These are phyloP conservation scores for thale cress (Arabidopsis thaliana) DNA, from an alignment of 345 rosid genomes.

Conservation along the genomic window DNA sequence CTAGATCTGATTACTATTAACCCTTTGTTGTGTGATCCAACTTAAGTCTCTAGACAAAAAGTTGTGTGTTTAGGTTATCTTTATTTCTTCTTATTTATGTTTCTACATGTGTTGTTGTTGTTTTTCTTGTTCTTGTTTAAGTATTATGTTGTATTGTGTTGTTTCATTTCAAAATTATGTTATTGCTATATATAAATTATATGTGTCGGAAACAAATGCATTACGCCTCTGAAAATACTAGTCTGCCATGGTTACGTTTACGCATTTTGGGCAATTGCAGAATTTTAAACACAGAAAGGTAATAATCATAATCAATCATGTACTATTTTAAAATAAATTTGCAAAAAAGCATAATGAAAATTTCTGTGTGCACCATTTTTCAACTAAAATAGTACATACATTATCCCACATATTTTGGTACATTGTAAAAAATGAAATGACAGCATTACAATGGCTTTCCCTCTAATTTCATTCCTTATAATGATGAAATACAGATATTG, in stretches of 20 bases:
- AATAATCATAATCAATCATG: not conserved
- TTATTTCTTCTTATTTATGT: not conserved
- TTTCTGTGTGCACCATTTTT: not conserved
- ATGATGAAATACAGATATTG: not conserved
- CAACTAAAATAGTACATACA: not conserved
- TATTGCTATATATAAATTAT: not conserved
- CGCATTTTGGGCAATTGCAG: not conserved
- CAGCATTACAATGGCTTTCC: not conserved
- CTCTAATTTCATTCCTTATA: slow-evolving; percentile 13
- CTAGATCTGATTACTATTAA: slow-evolving; percentile 19
- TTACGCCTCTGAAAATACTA: not conserved
- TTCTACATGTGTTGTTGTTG: not conserved
- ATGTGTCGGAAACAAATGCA: not conserved
- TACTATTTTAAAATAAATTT: not conserved
- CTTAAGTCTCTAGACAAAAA: not conserved
- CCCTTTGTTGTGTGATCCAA: not conserved
- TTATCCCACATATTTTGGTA: not conserved
- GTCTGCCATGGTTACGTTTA: not conserved
- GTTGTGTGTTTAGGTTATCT: not conserved
- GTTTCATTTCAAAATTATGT: not conserved
- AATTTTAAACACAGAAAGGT: not conserved
- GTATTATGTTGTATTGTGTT: not conserved
- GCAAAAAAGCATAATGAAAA: not conserved
- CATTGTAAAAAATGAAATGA: slow-evolving; percentile 12
- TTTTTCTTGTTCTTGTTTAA: not conserved